phyloP scores from a whole-genome alignment of 345 rosid genomes.

The Trapa bicornis region DNA sequence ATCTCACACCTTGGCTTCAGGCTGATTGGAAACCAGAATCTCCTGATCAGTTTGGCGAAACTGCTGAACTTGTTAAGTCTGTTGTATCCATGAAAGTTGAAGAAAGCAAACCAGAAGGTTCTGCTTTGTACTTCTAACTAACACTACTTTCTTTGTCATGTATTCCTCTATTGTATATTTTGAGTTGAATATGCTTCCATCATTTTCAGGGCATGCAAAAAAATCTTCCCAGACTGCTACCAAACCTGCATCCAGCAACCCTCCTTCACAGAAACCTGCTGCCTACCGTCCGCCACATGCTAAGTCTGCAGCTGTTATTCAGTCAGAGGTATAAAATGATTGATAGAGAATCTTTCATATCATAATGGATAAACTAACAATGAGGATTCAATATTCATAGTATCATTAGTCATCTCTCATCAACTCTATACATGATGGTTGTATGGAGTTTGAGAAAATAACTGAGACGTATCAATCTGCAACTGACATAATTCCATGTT shows the following conservation, averaged over 20 bases:
- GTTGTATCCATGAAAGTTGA: constrained; percentile 51
- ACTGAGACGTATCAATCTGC: not conserved
- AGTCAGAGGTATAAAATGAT: constrained; percentile 36
- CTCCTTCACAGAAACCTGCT: constrained; percentile 56
- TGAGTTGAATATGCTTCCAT: not conserved
- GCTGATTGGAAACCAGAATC: constrained; percentile 91
- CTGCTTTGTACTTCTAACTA: not conserved
- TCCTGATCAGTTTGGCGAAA: constrained; percentile 51
- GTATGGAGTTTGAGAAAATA: not conserved
- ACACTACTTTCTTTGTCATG: constrained; percentile 3
- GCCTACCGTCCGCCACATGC: constrained; percentile 95
- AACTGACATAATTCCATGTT: not conserved
- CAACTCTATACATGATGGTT: not conserved
- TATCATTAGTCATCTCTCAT: not conserved
- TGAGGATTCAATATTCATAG: not conserved
- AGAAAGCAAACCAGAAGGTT: constrained; percentile 57
- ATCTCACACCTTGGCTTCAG: constrained; percentile 20
- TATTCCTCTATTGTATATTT: not conserved
- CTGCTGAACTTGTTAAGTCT: constrained; percentile 51
- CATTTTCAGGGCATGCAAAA: constrained; percentile 41
- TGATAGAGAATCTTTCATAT: not conserved
- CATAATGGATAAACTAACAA: not conserved
- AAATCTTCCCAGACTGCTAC: constrained; percentile 12
- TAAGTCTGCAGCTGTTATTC: constrained; percentile 19
- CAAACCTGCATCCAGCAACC: constrained; percentile 7